phyloP scores from a whole-genome alignment of 805 yeast genomes.

The Schwanniomyces yamadae region DNA sequence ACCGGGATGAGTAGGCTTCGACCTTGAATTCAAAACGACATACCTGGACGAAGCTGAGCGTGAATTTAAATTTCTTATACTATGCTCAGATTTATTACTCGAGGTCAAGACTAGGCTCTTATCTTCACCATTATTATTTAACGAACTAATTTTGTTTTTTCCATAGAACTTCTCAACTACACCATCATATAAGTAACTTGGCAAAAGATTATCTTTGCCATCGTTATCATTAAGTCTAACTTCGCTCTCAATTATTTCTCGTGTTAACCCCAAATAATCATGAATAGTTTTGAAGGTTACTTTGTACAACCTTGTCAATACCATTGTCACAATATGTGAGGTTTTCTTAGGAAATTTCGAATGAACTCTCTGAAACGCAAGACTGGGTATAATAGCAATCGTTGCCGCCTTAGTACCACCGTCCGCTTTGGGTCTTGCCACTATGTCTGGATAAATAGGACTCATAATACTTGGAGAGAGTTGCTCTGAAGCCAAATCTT shows the following conservation, averaged over 20 bases:
- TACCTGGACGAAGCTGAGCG: conserved; percentile 38
- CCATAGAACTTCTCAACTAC: conserved; percentile 43
- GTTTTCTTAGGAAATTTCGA: conserved; percentile 82
- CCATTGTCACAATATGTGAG: conserved; percentile 92
- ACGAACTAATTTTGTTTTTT: not conserved
- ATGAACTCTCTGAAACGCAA: conserved; percentile 72
- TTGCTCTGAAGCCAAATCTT: conserved; percentile 1
- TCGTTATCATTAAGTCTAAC: conserved; percentile 50
- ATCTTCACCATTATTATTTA: not conserved
- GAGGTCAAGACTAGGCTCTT: conserved; percentile 6
- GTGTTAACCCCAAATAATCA: conserved; percentile 78
- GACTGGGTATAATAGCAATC: conserved; percentile 86
- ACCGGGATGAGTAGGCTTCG: conserved; percentile 69
- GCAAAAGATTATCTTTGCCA: conserved; percentile 38
- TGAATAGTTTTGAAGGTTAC: conserved; percentile 92
- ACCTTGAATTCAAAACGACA: conserved; percentile 50
- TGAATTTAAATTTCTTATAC: conserved; percentile 8
- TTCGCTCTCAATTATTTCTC: conserved; percentile 79
- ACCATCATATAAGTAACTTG: conserved; percentile 61
- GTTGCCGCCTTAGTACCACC: conserved; percentile 51
- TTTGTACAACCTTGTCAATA: conserved; percentile 78
- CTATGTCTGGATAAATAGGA: conserved; percentile 35
- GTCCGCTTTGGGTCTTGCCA: conserved; percentile 64
- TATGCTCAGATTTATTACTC: conserved; percentile 7
- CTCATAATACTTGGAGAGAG: not conserved